Conservation (phyloP, 2,329 filamentous ascomycete genomes). For the Alternaria consortialis region DNA sequence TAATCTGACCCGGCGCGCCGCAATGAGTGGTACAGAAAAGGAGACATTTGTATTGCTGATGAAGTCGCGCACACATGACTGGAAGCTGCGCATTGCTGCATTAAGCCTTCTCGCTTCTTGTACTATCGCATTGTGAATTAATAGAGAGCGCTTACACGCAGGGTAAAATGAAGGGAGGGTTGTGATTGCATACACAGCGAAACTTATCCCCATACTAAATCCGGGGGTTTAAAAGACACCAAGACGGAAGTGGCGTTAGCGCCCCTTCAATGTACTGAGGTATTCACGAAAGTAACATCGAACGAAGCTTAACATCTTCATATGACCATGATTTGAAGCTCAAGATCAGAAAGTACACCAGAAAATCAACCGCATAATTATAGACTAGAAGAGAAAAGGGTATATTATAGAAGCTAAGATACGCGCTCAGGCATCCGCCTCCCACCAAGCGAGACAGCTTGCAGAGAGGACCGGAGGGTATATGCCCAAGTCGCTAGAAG, state of each 20-base stretch:
- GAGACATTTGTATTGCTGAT: not conserved
- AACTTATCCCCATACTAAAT: not conserved
- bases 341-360: not conserved
- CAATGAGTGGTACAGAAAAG: not conserved
- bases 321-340: not conserved
- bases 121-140: not conserved
- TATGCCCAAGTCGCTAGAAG: conserved; percentile 14
- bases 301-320: not conserved
- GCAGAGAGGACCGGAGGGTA: conserved; percentile 19
- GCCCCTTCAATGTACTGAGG: not conserved
- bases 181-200: not conserved
- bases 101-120: not conserved
- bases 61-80: not conserved
- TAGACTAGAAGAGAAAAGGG: conserved; percentile 1
- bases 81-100: not conserved
- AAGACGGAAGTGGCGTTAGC: not conserved
- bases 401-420: conserved; percentile 11
- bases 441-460: conserved; percentile 12
- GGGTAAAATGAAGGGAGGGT: not conserved
- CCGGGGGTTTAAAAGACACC: not conserved
- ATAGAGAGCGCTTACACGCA: not conserved
- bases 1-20: not conserved
- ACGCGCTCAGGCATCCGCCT: conserved; percentile 15
- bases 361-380: not conserved
- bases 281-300: not conserved